Evolutionary conservation across 805 yeast genomes (phyloP).

Genomic region (Wickerhamiella sergipiensis): DNA sequence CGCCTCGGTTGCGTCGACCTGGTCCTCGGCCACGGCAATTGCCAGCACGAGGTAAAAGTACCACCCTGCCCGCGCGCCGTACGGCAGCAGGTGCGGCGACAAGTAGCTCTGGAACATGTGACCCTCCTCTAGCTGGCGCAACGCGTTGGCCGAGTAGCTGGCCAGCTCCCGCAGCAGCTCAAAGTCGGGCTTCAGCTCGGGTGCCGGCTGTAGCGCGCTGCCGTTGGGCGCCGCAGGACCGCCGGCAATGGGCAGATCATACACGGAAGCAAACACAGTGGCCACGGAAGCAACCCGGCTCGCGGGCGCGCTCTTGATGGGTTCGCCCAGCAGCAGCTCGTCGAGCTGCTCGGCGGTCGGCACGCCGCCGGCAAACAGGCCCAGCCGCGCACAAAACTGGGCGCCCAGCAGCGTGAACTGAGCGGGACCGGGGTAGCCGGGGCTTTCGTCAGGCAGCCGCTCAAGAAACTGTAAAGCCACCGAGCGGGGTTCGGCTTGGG

Average conservation of each 20-base stretch:
- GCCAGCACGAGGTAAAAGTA: neutral
- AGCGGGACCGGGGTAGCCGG: constrained; percentile 9
- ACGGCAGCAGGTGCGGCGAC: neutral
- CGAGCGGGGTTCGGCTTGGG: too few relatives aligned
- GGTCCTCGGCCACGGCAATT: neutral
- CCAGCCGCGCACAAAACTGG: constrained; percentile 9
- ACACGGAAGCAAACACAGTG: neutral
- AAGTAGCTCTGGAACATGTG: neutral
- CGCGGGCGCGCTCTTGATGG: neutral
- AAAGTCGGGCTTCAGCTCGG: neutral
- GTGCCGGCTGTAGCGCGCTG: neutral
- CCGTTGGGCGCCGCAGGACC: neutral
- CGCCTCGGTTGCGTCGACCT: neutral
- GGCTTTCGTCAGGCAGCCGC: neutral
- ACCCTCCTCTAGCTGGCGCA: neutral
- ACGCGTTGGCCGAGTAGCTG: neutral
- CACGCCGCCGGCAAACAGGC: constrained; percentile 3
- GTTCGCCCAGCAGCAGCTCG: neutral
- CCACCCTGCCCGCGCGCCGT: neutral
- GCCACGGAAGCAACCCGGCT: neutral
- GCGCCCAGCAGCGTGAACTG: constrained; percentile 6
- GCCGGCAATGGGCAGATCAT: neutral
- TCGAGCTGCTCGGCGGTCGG: constrained; percentile 1
- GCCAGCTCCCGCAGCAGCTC: neutral
- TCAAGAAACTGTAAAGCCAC: neutral